Conservation (phyloP, 2,329 filamentous ascomycete species). For the Cladosporium sp. region DNA sequence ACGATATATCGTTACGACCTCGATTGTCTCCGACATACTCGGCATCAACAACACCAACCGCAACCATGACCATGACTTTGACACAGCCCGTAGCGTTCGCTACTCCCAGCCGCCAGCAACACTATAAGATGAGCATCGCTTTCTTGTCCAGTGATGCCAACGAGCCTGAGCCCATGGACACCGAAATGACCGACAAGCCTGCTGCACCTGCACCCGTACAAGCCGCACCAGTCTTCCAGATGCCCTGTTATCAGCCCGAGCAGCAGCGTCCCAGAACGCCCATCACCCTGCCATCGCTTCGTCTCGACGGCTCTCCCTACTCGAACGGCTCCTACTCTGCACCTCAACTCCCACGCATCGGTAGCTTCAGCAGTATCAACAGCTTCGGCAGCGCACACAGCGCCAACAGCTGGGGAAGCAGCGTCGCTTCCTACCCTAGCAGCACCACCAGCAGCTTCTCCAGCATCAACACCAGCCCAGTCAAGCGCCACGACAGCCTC, state of each 20-base stretch:
- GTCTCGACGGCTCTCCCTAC: constrained; percentile 11
- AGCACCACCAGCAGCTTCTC: constrained; percentile 11
- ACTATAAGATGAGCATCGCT: constrained; percentile 13
- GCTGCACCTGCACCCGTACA: not conserved
- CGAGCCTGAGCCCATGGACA: not conserved
- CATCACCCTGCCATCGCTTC: constrained; percentile 9
- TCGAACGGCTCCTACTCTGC: constrained; percentile 6
- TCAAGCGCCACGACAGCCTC: constrained; percentile 8
- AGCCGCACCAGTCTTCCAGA: constrained; percentile 5
- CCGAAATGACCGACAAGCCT: constrained; percentile 10
- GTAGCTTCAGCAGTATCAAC: constrained; percentile 12
- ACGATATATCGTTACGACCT: too few species aligned
- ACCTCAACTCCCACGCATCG: constrained; percentile 8
- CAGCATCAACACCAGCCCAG: constrained; percentile 11
- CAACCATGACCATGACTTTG: constrained; percentile 12
- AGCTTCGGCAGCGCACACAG: constrained; percentile 9
- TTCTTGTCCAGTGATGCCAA: constrained; percentile 7
- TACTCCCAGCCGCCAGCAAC: constrained; percentile 6
- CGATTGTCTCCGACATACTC: too few species aligned
- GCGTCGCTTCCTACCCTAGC: constrained; percentile 7
- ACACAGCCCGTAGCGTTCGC: constrained; percentile 8
- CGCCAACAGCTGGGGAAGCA: constrained; percentile 9
- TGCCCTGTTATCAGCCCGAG: constrained; percentile 10
- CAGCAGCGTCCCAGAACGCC: constrained; percentile 2
- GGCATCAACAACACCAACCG: not conserved